Evolutionary conservation across 2,329 filamentous ascomycete genomes (phyloP), one percentile per base, ranked within the genome.

Genomic region (Paecilomyces formosus): DNA sequence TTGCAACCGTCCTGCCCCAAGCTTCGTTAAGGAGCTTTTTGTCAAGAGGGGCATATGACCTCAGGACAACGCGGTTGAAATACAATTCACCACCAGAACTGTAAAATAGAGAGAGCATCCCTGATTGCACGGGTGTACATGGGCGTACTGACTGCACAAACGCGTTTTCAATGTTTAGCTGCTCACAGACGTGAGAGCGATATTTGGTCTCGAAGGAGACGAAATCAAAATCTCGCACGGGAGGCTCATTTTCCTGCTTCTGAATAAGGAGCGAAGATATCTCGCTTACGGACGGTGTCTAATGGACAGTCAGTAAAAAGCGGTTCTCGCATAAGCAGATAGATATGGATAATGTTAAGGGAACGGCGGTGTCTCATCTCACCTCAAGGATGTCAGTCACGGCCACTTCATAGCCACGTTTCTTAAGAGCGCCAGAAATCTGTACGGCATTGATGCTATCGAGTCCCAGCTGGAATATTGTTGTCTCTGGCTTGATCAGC

Each of bases 391-490:
- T 85, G 70, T 96, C 89, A 1, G 85, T 82, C 0, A 89, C 86
- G 1, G 85, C 84, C 0, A 92, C 73, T 1, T 71, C 67, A 45
- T 85, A 76, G 0, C 85, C 86, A 18, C 80, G 66, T 45, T 79
- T 82, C 18, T 88, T 84, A 15, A 97, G 77, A 26, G 81, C 76
- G 1, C 84, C 81, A 0, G 91, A 89, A 9, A 96, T 79, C 67
- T 96, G 92, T 15, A 85, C 81, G 0, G 91, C 89, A 60, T 88
- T 92, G 66, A 97, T 94, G 69, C 92, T 97, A 72, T 97, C 92
- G 3, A 97, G 77, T 0, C 93, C 93, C n/a, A 96, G 82, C 59
- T 88, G 86, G 66, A 93, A 96, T 54, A 97, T 90, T 0, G 89
- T 91, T 0, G 85, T 90, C 9, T 81, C 69, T 12, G 79, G 80